Evolutionary conservation across 306 rosid genomes (phyloP).

Genomic region (Gastrolobium villosum): DNA sequence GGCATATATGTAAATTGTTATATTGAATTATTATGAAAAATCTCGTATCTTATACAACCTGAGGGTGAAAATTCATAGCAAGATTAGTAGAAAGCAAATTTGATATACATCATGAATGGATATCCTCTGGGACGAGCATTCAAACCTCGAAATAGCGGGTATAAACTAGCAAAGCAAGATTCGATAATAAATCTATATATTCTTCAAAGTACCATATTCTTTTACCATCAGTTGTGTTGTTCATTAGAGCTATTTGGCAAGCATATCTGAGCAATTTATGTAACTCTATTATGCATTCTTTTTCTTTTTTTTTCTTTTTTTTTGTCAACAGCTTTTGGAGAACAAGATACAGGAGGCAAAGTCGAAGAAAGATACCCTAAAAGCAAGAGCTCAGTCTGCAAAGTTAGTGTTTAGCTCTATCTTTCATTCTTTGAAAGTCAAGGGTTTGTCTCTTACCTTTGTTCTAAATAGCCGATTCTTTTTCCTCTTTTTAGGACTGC

Average conservation of each 20-base stretch:
- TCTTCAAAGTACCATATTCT: neutral
- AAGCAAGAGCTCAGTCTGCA: conserved; percentile 89
- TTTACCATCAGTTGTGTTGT: neutral
- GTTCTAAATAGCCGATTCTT: conserved; percentile 46
- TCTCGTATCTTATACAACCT: neutral
- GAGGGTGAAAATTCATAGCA: neutral
- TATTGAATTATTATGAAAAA: neutral
- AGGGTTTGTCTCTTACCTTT: neutral
- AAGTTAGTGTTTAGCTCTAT: conserved; percentile 55
- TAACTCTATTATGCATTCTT: neutral
- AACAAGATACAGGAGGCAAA: conserved; percentile 81
- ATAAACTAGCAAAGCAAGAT: too few species aligned
- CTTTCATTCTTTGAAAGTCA: conserved; percentile 9
- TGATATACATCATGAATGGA: neutral
- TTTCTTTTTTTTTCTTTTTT: neutral
- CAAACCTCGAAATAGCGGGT: too few species aligned
- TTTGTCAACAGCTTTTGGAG: conserved; percentile 66
- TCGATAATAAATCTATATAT: neutral
- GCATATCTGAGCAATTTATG: conserved; percentile 5
- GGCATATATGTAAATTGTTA: neutral
- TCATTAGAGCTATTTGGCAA: neutral
- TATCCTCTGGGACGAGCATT: too few species aligned
- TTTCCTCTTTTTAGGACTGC: conserved; percentile 62
- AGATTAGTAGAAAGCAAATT: neutral
- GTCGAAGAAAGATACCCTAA: conserved; percentile 80